Base-by-base conservation (phyloP, 805 yeast species). In the Zygoascus bituminiphila region DNA sequence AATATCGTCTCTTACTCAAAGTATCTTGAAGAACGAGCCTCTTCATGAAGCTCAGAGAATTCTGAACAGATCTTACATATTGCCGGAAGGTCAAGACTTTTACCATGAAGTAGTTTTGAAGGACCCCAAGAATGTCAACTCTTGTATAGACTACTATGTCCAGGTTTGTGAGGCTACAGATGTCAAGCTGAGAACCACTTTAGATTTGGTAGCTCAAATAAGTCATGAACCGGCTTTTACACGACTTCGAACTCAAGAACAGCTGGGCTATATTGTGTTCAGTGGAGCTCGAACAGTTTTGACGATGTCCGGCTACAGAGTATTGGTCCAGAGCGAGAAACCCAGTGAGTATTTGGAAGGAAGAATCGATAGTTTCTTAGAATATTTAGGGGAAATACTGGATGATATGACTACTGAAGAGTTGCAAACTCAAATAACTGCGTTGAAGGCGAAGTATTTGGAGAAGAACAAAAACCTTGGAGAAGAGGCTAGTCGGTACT, bases 251-350 rank as follows among this genome's bases (percentile, higher is more conserved):
- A 91, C 98, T 5, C 83, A 87, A 58, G 98, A 91, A 67, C 98
- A 93, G 65, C 73, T 91, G 26, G 98, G 98, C 1, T 91, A 91
- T 60, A 88, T 91, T 53, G 98, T 91, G 0, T 88, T 87, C 61
- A 80, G 93, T 40, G 85, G 94, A 0, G 68, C 76, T 22, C 71
- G 83, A 52, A 73, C 74, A 51, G 77, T 86, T 2, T 76, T 94
- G 60, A 82, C 93, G 20, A 76, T 83, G 5, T 73, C 78, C 61
- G 89, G 91, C 12, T 75, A 80, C 55, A 74, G 93, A 58, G 66
- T 93, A 12, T 69, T 89, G 55, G 75, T 89, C 45, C 98, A 91
- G 68, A 82, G 93, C 51, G 97, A 88, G 63, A 78, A 83, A 62
- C 67, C 86, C 1, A 73, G 93, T 2, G 76, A 74, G 12, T 89